These are phyloP conservation scores for Penicillium dipodomyicola DNA, from an alignment of 495 filamentous ascomycete genomes.

Conservation along the genomic window DNA sequence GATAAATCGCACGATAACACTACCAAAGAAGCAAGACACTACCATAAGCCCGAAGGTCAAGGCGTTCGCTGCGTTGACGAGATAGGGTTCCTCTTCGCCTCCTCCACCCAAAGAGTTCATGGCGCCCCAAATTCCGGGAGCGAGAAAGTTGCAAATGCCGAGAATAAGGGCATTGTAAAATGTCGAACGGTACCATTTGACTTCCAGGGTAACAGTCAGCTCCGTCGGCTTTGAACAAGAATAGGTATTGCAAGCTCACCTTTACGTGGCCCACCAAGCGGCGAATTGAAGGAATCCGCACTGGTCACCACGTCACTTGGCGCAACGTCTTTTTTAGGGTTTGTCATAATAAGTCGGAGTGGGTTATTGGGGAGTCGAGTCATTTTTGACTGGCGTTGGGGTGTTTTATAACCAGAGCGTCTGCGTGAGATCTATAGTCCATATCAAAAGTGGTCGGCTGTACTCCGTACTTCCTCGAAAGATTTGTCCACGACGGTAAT, in stretches of 20 bases:
- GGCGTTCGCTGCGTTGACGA: conserved; percentile 69
- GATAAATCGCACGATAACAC: conserved; percentile 54
- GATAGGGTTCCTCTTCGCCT: conserved; percentile 58
- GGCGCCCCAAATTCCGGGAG: conserved; percentile 66
- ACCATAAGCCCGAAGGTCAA: conserved; percentile 67
- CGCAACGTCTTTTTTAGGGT: conserved; percentile 20
- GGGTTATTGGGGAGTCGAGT: background rate
- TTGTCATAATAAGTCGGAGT: conserved; percentile 11
- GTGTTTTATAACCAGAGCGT: conserved; percentile 4
- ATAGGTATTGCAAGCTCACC: conserved; percentile 21
- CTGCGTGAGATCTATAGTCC: conserved; percentile 8
- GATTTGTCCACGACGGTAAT: conserved; percentile 19
- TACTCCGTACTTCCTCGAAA: conserved; percentile 3
- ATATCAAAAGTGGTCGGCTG: conserved; percentile 4
- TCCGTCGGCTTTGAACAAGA: too few species aligned
- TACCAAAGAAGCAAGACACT: conserved; percentile 56
- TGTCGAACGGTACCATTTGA: conserved; percentile 64
- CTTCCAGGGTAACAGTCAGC: conserved; percentile 24
- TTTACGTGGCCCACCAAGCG: conserved; percentile 14
- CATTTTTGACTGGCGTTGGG: background rate
- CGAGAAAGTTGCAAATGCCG: conserved; percentile 60
- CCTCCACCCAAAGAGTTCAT: conserved; percentile 71
- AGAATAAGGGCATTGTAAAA: conserved; percentile 64
- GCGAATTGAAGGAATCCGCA: conserved; percentile 5
- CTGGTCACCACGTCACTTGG: conserved; percentile 24